phyloP scores from a whole-genome alignment of 352 stramenopile species.

The Paralagenidium karlingii region DNA sequence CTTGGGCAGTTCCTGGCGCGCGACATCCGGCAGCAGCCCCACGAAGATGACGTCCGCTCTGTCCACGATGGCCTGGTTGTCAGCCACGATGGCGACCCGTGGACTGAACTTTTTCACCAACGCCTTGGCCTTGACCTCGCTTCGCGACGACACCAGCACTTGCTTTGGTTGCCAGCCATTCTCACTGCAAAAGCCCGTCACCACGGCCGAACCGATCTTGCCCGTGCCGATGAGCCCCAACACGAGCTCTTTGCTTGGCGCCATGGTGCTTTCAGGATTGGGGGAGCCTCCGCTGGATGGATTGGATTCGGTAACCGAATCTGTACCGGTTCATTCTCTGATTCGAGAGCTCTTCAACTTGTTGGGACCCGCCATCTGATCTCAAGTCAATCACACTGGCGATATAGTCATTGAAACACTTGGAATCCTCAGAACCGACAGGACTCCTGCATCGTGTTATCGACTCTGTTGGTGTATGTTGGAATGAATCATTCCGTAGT shows the following conservation, averaged over 20 bases:
- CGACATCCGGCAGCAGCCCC: conserved; percentile 58
- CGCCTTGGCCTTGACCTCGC: conserved; percentile 62
- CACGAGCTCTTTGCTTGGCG: conserved; percentile 7
- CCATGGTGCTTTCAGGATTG: too few relatives aligned
- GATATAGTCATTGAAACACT: too few relatives aligned
- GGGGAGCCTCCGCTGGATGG: too few relatives aligned
- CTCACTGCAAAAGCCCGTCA: conserved; percentile 69
- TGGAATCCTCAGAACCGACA: too few relatives aligned
- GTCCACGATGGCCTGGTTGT: conserved; percentile 78
- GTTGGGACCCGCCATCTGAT: too few relatives aligned
- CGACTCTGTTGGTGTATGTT: too few relatives aligned
- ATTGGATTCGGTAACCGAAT: too few relatives aligned
- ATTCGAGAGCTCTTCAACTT: too few relatives aligned
- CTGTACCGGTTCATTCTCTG: too few relatives aligned
- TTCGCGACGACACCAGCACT: conserved; percentile 54
- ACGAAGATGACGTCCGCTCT: conserved; percentile 75
- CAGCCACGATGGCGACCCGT: conserved; percentile 43
- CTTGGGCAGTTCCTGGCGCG: conserved; percentile 50
- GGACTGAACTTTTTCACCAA: conserved; percentile 51
- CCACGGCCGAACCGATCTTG: conserved; percentile 78
- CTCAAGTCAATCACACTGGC: too few relatives aligned
- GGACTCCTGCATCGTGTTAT: too few relatives aligned
- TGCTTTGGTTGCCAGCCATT: conserved; percentile 67
- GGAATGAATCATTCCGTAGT: too few relatives aligned
- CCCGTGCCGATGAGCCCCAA: conserved; percentile 72